These are phyloP conservation scores for Aspergillus taichungensis DNA, from an alignment of 495 filamentous ascomycete genomes.

Conservation along the genomic window DNA sequence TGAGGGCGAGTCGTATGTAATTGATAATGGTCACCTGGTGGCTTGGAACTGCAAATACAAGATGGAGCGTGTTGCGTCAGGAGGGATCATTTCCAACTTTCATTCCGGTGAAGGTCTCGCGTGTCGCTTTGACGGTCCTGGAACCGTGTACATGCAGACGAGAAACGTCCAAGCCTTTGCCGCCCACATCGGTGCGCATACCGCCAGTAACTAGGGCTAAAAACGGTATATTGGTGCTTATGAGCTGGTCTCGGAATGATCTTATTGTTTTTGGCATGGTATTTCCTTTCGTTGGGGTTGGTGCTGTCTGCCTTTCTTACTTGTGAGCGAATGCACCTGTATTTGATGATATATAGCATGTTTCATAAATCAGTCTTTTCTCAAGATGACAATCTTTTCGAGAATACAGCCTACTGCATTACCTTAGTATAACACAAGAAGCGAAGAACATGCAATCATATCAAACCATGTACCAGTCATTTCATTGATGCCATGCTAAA, in stretches of 20 bases:
- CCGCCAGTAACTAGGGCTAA: neutral
- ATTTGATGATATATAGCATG: neutral
- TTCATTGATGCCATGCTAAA: slow-evolving; percentile 10
- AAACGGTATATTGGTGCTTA: too few relatives aligned
- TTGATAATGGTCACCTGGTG: slow-evolving; percentile 93
- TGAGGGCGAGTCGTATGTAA: slow-evolving; percentile 74
- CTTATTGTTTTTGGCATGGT: neutral
- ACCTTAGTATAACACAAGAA: neutral
- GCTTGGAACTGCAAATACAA: slow-evolving; percentile 94
- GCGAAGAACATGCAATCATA: slow-evolving; percentile 7
- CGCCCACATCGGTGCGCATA: slow-evolving; percentile 16
- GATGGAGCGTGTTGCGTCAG: slow-evolving; percentile 79
- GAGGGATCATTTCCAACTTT: slow-evolving; percentile 75
- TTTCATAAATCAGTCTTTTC: neutral
- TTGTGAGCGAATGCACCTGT: too few relatives aligned
- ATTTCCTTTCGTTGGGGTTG: neutral
- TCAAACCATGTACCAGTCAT: slow-evolving; percentile 13
- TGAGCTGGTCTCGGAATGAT: neutral
- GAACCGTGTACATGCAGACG: slow-evolving; percentile 89
- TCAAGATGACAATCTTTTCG: neutral
- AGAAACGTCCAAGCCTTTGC: slow-evolving; percentile 65
- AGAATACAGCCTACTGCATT: neutral
- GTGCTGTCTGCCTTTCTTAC: neutral
- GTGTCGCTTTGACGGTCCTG: slow-evolving; percentile 88
- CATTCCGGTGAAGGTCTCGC: slow-evolving; percentile 79